Conservation (phyloP, 2,329 filamentous ascomycete species). For the Xylariaceae sp. region DNA sequence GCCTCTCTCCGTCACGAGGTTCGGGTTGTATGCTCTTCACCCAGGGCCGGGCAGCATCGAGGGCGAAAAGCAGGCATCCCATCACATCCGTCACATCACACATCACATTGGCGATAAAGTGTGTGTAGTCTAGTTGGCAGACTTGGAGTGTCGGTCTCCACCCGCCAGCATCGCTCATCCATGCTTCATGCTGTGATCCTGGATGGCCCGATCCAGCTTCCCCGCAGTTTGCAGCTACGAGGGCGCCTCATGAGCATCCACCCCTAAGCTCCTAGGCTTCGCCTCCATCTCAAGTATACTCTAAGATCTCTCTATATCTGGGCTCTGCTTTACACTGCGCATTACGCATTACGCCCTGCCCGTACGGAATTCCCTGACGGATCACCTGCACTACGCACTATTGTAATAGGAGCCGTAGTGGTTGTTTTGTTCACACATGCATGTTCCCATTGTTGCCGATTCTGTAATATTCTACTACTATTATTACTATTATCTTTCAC, state of each 20-base stretch:
- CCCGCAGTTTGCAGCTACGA: conserved; percentile 16
- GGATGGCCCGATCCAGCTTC: conserved; percentile 16
- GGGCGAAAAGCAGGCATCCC: neutral
- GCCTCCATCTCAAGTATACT: neutral
- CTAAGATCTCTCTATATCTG: neutral
- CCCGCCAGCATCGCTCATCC: conserved; percentile 8
- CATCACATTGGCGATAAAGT: conserved; percentile 11
- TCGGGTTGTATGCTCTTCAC: neutral
- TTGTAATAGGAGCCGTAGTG: neutral
- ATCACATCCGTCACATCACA: neutral
- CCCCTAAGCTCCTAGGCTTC: conserved; percentile 10
- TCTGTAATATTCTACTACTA: conserved; percentile 12
- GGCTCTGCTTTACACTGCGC: neutral
- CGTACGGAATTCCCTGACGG: too few relatives aligned
- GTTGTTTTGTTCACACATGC: neutral
- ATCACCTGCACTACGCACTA: neutral
- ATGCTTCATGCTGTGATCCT: conserved; percentile 15
- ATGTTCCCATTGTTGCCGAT: conserved; percentile 4
- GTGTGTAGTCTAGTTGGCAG: neutral
- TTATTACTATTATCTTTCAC: neutral
- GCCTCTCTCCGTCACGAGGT: neutral
- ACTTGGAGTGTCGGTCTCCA: conserved; percentile 7
- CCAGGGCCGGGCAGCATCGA: neutral
- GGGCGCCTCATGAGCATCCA: conserved; percentile 12
- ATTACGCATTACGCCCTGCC: too few relatives aligned